A percentile compares a stretch with the other conserved stretches of the same genome.
These are phyloP conservation scores for Trichoderma sp. DNA, from an alignment of 2,329 filamentous ascomycete genomes.

Conservation along the genomic window DNA sequence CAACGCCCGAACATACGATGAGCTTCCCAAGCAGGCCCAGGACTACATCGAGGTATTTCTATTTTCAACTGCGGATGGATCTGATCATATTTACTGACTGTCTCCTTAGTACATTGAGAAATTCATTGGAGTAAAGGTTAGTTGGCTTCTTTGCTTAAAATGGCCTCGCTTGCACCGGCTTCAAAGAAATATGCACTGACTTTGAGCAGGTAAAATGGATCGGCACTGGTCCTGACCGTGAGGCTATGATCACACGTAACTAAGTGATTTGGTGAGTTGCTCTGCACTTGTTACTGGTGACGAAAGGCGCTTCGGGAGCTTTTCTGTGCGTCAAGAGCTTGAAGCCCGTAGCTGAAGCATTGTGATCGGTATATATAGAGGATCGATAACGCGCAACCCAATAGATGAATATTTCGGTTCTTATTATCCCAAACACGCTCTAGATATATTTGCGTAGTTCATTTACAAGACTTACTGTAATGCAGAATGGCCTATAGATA, in stretches of 20 bases:
- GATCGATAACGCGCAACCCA: constrained; percentile 32
- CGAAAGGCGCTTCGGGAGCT: background rate
- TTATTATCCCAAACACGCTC: background rate
- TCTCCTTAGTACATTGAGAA: background rate
- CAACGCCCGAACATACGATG: constrained; percentile 44
- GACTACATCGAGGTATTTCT: background rate
- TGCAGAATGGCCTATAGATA: too few relatives aligned
- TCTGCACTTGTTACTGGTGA: background rate
- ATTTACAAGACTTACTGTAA: too few relatives aligned
- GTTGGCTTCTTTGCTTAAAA: background rate
- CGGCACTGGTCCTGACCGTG: background rate
- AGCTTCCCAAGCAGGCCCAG: background rate
- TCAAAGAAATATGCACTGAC: background rate
- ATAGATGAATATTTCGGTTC: constrained; percentile 20
- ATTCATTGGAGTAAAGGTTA: background rate
- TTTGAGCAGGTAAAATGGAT: background rate
- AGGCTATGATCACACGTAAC: background rate
- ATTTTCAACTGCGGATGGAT: background rate
- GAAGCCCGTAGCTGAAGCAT: background rate
- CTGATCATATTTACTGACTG: background rate
- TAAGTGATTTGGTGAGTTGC: background rate
- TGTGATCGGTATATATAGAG: background rate
- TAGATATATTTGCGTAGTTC: background rate
- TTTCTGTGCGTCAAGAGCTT: background rate
- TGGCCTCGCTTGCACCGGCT: background rate